These are phyloP conservation scores for Cercospora canescens DNA, from an alignment of 2,329 filamentous ascomycete genomes.

Conservation along the genomic window DNA sequence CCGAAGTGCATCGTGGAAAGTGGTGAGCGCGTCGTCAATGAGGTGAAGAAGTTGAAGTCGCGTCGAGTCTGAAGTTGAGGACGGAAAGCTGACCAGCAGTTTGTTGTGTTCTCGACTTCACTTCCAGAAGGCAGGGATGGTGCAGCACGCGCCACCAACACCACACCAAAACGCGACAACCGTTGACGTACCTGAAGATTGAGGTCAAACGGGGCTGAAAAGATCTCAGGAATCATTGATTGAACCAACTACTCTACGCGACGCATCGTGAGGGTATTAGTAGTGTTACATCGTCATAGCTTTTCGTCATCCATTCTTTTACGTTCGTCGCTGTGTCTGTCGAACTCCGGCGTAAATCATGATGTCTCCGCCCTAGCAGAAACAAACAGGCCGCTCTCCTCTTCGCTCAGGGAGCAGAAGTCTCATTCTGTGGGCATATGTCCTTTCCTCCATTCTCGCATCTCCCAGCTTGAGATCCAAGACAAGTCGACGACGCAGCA, in stretches of 20 bases:
- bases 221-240: conserved; percentile 6
- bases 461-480: neutral
- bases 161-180: neutral
- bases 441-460: neutral
- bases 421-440: conserved; percentile 3
- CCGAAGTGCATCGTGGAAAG: neutral
- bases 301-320: conserved; percentile 24
- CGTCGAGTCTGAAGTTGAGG: neutral
- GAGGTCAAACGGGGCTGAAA: neutral
- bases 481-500: neutral
- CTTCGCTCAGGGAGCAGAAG: neutral
- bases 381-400: conserved; percentile 5
- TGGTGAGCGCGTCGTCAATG: neutral
- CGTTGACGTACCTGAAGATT: neutral
- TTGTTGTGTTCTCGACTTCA: neutral
- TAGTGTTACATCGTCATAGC: conserved; percentile 22
- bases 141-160: neutral
- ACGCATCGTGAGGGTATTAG: conserved; percentile 22
- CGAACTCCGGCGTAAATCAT: conserved; percentile 27
- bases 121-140: neutral
- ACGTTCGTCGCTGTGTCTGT: conserved; percentile 14
- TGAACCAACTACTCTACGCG: conserved; percentile 13
- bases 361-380: conserved; percentile 30
- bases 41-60: neutral
- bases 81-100: neutral